Evolutionary conservation across 257 asterid genomes (phyloP).

Genomic region (Solanum corneliomulleri): DNA sequence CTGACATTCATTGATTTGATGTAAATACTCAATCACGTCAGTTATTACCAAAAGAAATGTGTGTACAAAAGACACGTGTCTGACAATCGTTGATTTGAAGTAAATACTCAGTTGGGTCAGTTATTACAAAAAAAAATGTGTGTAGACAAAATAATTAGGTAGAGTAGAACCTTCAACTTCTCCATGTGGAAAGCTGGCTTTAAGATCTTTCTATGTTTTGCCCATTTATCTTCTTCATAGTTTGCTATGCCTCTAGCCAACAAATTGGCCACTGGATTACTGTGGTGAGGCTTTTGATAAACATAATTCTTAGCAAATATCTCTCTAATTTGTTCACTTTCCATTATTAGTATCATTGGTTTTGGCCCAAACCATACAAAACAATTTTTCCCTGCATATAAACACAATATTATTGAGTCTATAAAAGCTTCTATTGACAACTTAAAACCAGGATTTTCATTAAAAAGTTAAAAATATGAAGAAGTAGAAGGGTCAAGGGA

Average conservation of each 20-base stretch:
- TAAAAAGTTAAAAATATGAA: too few relatives aligned
- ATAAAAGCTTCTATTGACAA: background rate
- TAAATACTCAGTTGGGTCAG: background rate
- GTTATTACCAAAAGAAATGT: background rate
- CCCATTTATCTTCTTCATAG: conserved; percentile 40
- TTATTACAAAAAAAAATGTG: background rate
- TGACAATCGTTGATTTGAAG: background rate
- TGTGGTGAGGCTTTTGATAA: conserved; percentile 12
- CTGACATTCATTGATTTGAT: background rate
- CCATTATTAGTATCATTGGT: conserved; percentile 23
- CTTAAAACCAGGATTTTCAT: background rate
- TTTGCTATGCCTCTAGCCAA: conserved; percentile 21
- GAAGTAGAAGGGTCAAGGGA: too few relatives aligned
- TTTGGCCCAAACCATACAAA: conserved; percentile 47
- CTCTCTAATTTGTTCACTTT: conserved; percentile 37
- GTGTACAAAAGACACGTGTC: background rate
- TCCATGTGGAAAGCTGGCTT: conserved; percentile 50
- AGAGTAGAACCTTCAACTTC: conserved; percentile 6
- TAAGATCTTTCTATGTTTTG: conserved; percentile 45
- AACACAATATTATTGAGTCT: background rate
- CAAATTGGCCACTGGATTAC: conserved; percentile 27
- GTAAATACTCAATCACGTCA: background rate
- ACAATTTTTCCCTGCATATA: conserved; percentile 23
- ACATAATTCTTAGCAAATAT: conserved; percentile 15
- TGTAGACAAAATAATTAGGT: background rate